Base-by-base conservation (phyloP, 352 stramenopile species). In the Globisporangium apiculatum region DNA sequence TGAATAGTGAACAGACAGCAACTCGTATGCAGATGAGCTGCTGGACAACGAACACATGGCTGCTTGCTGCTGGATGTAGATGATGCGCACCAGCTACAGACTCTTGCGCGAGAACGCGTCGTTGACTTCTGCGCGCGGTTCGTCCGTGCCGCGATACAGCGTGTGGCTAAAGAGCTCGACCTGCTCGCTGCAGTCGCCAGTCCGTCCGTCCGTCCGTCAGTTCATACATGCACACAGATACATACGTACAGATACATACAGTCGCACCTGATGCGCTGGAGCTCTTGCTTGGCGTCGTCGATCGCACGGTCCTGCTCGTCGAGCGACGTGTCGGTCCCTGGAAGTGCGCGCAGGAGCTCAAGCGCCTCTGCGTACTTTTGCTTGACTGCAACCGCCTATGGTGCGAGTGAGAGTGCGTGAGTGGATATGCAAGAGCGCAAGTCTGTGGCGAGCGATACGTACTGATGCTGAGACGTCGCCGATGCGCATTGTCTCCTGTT, bases 121-220 rank as follows among this genome's bases (percentile, higher is more conserved):
- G 69, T 94, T 88, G 60, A 92, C 72, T 55, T 89, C 75, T 1
- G 81, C 82, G n/a, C 84, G 84, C 7, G 84, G 82, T 46, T 91
- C 84, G 66, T 92, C 80, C 46, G 82, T 92, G 43, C 84, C 84
- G 48, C 84, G 79, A 65, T 91, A 94, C 43, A 94, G 62, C 46
- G 84, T 94, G 66, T 90, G 87, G 72, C 80, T 90, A 65, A 90
- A 94, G 47, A 94, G 71, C 65, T 94, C 84, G 61, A 89, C 72
- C 36, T 88, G 68, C 31, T 87, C 77, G 18, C 84, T 94, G 60
- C n/a, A 5, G 17, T 5, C 8, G 12, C 1, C 17, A 48, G 17
- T 31, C 24, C 24, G 24, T 31, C 2, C 24, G 24, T 31, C 2
- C 24, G 24, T 31, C 24, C 2, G 2, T 31, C 24, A 31, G 24